A percentile compares a stretch with the other conserved stretches of the same genome.
phyloP scores from a whole-genome alignment of 495 filamentous ascomycete genomes.

The Aspergillus bridgeri region DNA sequence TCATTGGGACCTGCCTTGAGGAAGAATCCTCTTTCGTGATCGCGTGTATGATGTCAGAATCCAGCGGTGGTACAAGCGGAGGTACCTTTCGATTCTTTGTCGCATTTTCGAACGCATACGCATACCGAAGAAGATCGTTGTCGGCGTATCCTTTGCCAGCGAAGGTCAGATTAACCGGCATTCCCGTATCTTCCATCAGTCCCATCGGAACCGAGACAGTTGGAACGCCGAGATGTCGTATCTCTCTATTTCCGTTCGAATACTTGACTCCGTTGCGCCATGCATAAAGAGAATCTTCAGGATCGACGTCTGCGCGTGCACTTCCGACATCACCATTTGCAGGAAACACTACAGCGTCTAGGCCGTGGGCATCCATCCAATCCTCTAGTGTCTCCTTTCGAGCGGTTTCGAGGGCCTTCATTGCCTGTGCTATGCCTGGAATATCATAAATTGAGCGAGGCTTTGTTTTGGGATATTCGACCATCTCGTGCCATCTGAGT shows the following conservation, averaged over 20 bases:
- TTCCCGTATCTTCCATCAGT: constrained; percentile 4
- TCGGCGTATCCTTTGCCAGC: constrained; percentile 11
- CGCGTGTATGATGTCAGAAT: constrained; percentile 24
- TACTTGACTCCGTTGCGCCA: constrained; percentile 14
- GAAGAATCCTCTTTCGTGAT: neutral
- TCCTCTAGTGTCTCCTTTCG: constrained; percentile 12
- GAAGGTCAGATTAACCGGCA: constrained; percentile 19
- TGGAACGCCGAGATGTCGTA: constrained; percentile 15
- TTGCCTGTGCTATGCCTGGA: constrained; percentile 2
- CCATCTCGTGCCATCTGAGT: neutral
- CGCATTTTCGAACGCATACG: constrained; percentile 35
- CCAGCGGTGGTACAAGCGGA: constrained; percentile 20
- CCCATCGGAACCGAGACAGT: constrained; percentile 15
- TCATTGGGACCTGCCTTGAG: neutral
- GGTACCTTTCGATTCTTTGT: constrained; percentile 26
- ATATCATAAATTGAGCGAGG: neutral
- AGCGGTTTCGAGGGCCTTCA: constrained; percentile 9
- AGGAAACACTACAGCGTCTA: constrained; percentile 12
- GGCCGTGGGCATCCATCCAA: constrained; percentile 10
- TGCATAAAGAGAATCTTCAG: constrained; percentile 2
- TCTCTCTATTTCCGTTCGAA: constrained; percentile 12
- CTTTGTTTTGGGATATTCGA: neutral
- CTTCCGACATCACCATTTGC: constrained; percentile 13
- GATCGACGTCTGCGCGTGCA: constrained; percentile 12
- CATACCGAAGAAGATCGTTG: constrained; percentile 12